These are phyloP conservation scores for Taiwanofungus camphoratus DNA, from an alignment of 1,284 basidiomycete genomes.

Conservation along the genomic window DNA sequence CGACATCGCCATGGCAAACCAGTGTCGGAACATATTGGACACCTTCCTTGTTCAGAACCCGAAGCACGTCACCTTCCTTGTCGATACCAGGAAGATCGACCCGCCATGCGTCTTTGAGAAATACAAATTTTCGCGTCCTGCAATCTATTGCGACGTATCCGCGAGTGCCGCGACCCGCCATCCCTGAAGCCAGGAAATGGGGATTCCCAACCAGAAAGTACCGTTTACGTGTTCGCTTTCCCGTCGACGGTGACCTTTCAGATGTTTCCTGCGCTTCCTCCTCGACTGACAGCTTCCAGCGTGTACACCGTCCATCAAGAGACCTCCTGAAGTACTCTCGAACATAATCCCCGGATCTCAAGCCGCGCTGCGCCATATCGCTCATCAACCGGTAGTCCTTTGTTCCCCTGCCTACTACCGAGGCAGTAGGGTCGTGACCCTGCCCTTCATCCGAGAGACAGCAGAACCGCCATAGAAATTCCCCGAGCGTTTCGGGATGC, in stretches of 20 bases:
- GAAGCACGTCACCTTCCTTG: neutral
- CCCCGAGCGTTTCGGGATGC: neutral
- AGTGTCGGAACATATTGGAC: neutral
- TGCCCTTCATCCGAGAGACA: neutral
- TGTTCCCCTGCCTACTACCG: no score
- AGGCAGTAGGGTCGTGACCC: neutral
- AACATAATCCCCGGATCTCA: neutral
- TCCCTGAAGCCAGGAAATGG: neutral
- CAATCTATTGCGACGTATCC: neutral
- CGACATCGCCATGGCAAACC: neutral
- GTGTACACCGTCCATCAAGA: neutral
- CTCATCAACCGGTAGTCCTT: neutral
- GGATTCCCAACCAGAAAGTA: neutral
- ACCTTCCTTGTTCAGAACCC: neutral
- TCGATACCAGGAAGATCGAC: neutral
- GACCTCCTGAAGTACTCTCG: neutral
- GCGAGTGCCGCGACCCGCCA: neutral
- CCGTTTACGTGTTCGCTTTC: neutral
- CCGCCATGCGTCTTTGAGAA: neutral
- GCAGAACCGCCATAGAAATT: neutral
- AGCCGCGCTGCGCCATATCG: neutral
- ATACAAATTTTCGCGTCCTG: neutral
- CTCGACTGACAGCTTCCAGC: neutral
- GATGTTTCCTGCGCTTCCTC: neutral
- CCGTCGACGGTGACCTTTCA: neutral